Evolutionary conservation across 352 stramenopile genomes (phyloP).

Genomic region (Phytopythium oedochilum): DNA sequence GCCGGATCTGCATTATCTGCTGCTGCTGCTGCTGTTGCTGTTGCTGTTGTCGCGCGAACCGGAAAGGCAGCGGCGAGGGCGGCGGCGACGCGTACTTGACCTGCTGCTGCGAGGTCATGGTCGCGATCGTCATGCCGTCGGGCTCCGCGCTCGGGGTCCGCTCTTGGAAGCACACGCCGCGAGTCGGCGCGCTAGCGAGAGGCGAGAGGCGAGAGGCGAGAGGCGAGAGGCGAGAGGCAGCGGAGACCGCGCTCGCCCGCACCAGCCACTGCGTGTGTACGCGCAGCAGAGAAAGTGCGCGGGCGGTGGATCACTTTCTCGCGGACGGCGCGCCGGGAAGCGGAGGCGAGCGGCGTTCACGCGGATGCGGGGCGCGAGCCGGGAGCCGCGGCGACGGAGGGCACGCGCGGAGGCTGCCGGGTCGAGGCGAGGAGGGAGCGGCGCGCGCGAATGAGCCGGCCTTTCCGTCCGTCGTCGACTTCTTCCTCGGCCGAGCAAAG

Average conservation of each 20-base stretch:
- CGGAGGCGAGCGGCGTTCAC: background rate
- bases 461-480: background rate
- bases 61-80: slow-evolving; percentile 16
- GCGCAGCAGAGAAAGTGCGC: slow-evolving; percentile 1
- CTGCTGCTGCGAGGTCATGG: slow-evolving; percentile 21
- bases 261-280: background rate
- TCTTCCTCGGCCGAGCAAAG: background rate
- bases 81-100: slow-evolving; percentile 20
- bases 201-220: background rate
- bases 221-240: background rate
- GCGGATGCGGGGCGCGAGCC: background rate
- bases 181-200: too few species aligned
- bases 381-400: background rate
- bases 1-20: slow-evolving; percentile 42
- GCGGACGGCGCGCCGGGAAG: background rate
- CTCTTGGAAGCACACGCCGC: too few species aligned
- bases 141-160: too few species aligned
- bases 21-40: slow-evolving; percentile 13
- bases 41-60: slow-evolving; percentile 5
- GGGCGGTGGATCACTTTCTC: background rate
- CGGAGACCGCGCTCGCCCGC: background rate
- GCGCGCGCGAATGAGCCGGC: background rate
- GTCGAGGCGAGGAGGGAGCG: background rate
- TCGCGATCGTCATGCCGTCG: slow-evolving; percentile 8
- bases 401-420: background rate